phyloP scores from a whole-genome alignment of 805 yeast genomes.

The Naumovozyma dairenensis region DNA sequence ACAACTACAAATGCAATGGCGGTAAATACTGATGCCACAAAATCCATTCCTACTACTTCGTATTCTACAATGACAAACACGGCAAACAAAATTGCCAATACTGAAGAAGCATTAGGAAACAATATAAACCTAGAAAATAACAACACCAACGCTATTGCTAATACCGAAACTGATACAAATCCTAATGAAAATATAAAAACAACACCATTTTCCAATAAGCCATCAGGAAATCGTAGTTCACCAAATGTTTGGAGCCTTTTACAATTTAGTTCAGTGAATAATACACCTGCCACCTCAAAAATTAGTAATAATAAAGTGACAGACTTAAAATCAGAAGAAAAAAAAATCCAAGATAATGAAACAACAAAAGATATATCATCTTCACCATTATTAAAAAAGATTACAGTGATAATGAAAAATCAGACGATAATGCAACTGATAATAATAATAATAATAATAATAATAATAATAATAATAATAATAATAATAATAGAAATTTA shows the following conservation, averaged over 20 bases:
- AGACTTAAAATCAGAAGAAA: too few species aligned
- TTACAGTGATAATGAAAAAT: too few species aligned
- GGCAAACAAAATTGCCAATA: background rate
- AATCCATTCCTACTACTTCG: too few species aligned
- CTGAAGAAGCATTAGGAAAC: too few species aligned
- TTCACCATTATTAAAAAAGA: too few species aligned
- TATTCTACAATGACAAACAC: too few species aligned
- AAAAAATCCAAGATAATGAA: too few species aligned
- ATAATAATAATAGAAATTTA: slow-evolving; percentile 6
- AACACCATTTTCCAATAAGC: slow-evolving; percentile 7
- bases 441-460: background rate
- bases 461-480: slow-evolving; percentile 3
- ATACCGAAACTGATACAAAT: background rate
- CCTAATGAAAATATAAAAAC: slow-evolving; percentile 3
- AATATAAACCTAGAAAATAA: background rate
- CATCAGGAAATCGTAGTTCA: slow-evolving; percentile 35
- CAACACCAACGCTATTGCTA: background rate
- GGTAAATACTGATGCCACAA: too few species aligned
- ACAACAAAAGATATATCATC: too few species aligned
- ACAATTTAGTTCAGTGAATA: slow-evolving; percentile 49
- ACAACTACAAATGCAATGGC: background rate
- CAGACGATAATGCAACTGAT: slow-evolving; percentile 1
- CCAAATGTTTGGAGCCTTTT: slow-evolving; percentile 94
- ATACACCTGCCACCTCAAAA: slow-evolving; percentile 26
- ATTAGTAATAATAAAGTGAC: slow-evolving; percentile 6